These are phyloP conservation scores for Viscum album DNA, from an alignment of 177 flowering plant genomes.

Conservation along the genomic window DNA sequence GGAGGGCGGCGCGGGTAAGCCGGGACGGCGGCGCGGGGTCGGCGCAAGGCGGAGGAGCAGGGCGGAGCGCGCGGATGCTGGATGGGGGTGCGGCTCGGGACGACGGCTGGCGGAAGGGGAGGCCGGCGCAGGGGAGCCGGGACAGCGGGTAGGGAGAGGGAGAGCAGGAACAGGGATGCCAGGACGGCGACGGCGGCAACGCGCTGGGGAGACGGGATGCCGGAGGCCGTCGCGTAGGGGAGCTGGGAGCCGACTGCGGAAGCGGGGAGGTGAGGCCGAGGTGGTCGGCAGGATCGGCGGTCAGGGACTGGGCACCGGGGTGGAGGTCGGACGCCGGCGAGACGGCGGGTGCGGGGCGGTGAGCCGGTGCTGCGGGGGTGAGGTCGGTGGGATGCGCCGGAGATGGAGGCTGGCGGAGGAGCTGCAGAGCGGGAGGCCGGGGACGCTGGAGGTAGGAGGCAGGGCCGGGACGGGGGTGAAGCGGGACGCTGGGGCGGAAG, in stretches of 20 bases:
- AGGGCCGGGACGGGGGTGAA: not conserved
- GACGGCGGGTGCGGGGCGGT: not conserved
- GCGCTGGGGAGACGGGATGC: not conserved
- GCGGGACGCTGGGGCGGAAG: slow-evolving; percentile 2
- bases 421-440: not conserved
- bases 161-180: not conserved
- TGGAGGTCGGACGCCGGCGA: not conserved
- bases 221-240: not conserved
- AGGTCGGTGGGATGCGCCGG: not conserved
- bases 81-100: too few species aligned
- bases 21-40: too few species aligned
- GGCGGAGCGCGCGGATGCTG: too few species aligned
- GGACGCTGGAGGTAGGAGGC: not conserved
- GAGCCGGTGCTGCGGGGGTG: not conserved
- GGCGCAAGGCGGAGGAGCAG: too few species aligned
- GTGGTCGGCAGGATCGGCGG: not conserved
- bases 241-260: not conserved
- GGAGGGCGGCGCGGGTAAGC: not conserved
- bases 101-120: too few species aligned
- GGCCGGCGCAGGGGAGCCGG: too few species aligned
- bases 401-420: not conserved
- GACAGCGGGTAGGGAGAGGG: not conserved
- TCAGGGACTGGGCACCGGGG: not conserved
- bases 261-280: not conserved
- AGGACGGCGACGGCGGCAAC: not conserved